Evolutionary conservation across 257 asterid species (phyloP), one percentile per base, ranked within the genome.

Genomic region (Solanum paucissectum): DNA sequence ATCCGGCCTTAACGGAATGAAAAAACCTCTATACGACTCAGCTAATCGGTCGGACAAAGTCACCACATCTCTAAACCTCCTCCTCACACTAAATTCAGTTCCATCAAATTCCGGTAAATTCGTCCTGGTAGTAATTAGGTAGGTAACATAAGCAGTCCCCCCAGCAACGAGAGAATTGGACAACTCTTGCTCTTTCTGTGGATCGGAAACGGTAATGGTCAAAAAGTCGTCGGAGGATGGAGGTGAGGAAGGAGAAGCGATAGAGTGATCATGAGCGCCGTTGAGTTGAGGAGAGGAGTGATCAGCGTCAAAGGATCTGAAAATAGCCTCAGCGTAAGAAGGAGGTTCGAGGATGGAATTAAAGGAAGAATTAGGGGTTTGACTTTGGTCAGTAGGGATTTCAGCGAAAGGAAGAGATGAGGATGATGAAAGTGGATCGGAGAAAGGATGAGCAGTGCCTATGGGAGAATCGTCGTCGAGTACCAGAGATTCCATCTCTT

Each of bases 281-380:
- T 89, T 87, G 90, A 88, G 86, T 81, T 90, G 93, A 4, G 93
- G 58, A 21, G 93, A 85, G 38, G 92, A 52, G 21, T 93, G 89
- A 37, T 92, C 95, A 55, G 90, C 87, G 87, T 97, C 99, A 85
- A 95, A 97, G 69, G 99, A 97, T 89, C 93, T 89, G 91, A 97
- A 97, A 81, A 95, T 94, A 21, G 98, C 99, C 77, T 97, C 99
- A 7, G 98, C 98, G 44, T 97, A 97, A n/a, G 99, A 97, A n/a
- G 99, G 99, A 71, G 99, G 99, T 81, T 97, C 99, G 83, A 97
- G 95, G 88, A 97, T 90, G 88, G 97, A 90, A 84, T 94, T 92
- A 72, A 94, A 93, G 87, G 97, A 89, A 74, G 87, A 90, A 90
- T 82, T 91, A 68, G 95, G 94, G 91, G 86, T 91, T 68, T 89